Conservation (phyloP, 148 eudicot species). For the Spergularia marina region DNA sequence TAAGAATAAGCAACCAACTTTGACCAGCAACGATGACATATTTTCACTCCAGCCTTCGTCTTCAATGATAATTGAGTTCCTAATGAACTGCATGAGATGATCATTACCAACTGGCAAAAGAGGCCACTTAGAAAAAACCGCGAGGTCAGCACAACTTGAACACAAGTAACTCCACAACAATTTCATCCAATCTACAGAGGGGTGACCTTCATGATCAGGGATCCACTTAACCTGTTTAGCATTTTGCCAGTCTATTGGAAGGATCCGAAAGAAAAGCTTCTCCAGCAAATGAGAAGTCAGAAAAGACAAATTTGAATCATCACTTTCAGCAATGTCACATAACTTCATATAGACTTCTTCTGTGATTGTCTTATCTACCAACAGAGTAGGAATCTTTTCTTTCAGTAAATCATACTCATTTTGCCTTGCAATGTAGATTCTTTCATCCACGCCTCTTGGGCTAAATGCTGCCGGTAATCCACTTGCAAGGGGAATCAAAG, state of each 20-base stretch:
- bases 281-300: slow-evolving; percentile 78
- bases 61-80: slow-evolving; percentile 79
- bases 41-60: slow-evolving; percentile 99
- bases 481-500: slow-evolving; percentile 85
- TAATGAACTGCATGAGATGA: slow-evolving; percentile 70
- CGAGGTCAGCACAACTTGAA: slow-evolving; percentile 68
- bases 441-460: slow-evolving; percentile 66
- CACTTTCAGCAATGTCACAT: slow-evolving; percentile 70
- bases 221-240: slow-evolving; percentile 81
- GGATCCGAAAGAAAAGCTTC: slow-evolving; percentile 64
- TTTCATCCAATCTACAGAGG: slow-evolving; percentile 85
- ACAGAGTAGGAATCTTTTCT: slow-evolving; percentile 70
- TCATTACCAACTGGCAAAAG: slow-evolving; percentile 80
- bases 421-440: slow-evolving; percentile 65
- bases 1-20: slow-evolving; percentile 79
- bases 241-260: slow-evolving; percentile 87
- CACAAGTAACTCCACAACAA: slow-evolving; percentile 74
- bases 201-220: slow-evolving; percentile 72
- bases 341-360: slow-evolving; percentile 64
- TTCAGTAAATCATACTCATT: slow-evolving; percentile 81
- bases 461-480: slow-evolving; percentile 71
- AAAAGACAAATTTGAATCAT: slow-evolving; percentile 70
- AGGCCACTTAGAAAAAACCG: slow-evolving; percentile 87
- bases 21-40: slow-evolving; percentile 69
- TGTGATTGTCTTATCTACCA: slow-evolving; percentile 69